phyloP scores from a whole-genome alignment of 1,139 yeast species.

The Keqinozyma sinolaborantium region DNA sequence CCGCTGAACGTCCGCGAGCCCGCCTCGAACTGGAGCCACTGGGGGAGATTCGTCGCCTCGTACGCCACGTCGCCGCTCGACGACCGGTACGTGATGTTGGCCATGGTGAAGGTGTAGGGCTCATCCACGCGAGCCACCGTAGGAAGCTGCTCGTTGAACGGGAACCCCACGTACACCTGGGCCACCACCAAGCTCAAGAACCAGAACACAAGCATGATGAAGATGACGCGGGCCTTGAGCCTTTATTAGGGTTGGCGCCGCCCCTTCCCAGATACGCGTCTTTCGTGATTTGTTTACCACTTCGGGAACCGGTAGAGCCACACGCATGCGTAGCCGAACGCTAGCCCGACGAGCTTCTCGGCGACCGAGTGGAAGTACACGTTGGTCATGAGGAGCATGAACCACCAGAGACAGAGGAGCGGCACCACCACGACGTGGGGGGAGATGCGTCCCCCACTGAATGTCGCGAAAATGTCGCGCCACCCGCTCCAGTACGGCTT shows the following conservation, averaged over 20 bases:
- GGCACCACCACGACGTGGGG: slow-evolving; percentile 43
- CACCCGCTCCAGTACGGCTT: slow-evolving; percentile 36
- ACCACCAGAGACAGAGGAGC: slow-evolving; percentile 67
- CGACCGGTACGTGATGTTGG: slow-evolving; percentile 68
- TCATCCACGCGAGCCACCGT: slow-evolving; percentile 75
- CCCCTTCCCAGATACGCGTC: neutral
- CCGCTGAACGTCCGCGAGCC: slow-evolving; percentile 64
- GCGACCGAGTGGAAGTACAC: slow-evolving; percentile 77
- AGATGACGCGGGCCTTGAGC: neutral
- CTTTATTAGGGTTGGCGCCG: neutral
- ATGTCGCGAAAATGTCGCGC: slow-evolving; percentile 3
- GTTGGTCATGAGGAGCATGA: slow-evolving; percentile 84
- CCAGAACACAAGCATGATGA: neutral
- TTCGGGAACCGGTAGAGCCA: neutral
- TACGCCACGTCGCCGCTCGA: slow-evolving; percentile 46
- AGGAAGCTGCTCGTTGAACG: slow-evolving; percentile 79
- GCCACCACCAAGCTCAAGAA: slow-evolving; percentile 9
- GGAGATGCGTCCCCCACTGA: slow-evolving; percentile 8
- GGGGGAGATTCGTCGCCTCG: slow-evolving; percentile 57
- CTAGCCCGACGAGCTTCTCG: slow-evolving; percentile 68
- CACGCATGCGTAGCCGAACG: slow-evolving; percentile 55
- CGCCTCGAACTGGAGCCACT: slow-evolving; percentile 75
- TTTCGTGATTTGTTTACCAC: neutral
- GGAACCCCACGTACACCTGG: slow-evolving; percentile 61
- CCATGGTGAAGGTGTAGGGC: slow-evolving; percentile 63